Percentiles rank a stretch among this genome's conserved stretches.
phyloP scores from a whole-genome alignment of 176 grass and related monocot genomes.

The Alloteropsis semialata region DNA sequence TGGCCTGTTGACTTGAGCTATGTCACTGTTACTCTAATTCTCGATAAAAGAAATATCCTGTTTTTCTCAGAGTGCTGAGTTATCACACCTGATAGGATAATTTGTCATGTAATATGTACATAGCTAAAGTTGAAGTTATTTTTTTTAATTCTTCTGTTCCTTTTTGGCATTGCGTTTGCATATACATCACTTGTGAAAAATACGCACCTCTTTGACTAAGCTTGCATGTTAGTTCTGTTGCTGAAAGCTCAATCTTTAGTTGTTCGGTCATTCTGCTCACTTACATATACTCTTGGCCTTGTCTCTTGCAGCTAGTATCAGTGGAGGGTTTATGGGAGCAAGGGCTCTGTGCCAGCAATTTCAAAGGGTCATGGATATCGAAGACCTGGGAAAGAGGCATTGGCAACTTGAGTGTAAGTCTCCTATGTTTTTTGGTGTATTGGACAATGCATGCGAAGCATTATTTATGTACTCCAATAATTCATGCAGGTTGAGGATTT shows the following conservation, averaged over 20 bases:
- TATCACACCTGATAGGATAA: constrained; percentile 2
- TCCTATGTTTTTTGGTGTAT: neutral
- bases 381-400: constrained; percentile 47
- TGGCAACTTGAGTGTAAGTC: constrained; percentile 73
- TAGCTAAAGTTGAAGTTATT: neutral
- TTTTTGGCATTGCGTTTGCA: neutral
- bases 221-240: neutral
- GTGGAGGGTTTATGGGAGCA: constrained; percentile 68
- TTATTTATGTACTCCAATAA: constrained; percentile 20
- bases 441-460: neutral
- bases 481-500: constrained; percentile 86
- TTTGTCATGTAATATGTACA: neutral
- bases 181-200: neutral
- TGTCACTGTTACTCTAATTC: neutral
- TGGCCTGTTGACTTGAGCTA: neutral
- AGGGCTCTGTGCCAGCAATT: constrained; percentile 84
- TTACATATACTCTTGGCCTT: constrained; percentile 11
- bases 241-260: neutral
- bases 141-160: neutral
- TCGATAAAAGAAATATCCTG: neutral
- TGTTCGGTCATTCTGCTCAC: neutral
- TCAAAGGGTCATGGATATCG: constrained; percentile 76
- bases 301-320: constrained; percentile 57
- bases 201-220: neutral
- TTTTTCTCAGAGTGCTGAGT: neutral